Conservation (phyloP, 441 rosid species). For the Erodium trifolium region DNA sequence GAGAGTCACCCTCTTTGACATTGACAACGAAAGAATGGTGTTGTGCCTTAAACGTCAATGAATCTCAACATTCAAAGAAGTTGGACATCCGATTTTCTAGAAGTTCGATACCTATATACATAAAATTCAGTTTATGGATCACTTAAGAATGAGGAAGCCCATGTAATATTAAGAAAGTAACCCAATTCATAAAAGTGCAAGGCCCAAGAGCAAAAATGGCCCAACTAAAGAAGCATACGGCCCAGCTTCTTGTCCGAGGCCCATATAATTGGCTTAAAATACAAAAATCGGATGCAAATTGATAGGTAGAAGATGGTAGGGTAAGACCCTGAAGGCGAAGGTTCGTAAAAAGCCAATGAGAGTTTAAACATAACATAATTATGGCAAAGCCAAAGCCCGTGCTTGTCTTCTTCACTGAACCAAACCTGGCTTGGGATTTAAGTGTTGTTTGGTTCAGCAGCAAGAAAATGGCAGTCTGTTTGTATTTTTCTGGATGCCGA, state of each 20-base stretch:
- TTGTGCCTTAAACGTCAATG: conserved; percentile 35
- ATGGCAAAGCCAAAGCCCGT: no score
- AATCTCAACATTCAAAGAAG: background rate
- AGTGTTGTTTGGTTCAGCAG: background rate
- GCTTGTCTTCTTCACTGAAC: no score
- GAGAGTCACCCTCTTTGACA: conserved; percentile 22
- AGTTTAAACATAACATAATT: background rate
- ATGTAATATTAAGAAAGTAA: background rate
- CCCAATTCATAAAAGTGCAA: background rate
- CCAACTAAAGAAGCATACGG: no score
- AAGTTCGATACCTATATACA: background rate
- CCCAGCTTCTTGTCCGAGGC: no score
- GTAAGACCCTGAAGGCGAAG: no score
- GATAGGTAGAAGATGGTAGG: no score
- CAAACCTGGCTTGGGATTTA: background rate
- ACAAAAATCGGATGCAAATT: no score
- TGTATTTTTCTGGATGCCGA: background rate
- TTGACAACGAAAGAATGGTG: conserved; percentile 22
- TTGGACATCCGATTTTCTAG: conserved; percentile 17
- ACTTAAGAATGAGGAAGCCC: background rate
- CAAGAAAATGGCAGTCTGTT: background rate
- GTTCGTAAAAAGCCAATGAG: no score
- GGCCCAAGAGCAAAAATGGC: background rate
- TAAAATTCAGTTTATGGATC: background rate
- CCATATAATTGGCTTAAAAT: no score